Base-by-base conservation (phyloP, 805 yeast species). In the Schwanniomyces occidentalis region DNA sequence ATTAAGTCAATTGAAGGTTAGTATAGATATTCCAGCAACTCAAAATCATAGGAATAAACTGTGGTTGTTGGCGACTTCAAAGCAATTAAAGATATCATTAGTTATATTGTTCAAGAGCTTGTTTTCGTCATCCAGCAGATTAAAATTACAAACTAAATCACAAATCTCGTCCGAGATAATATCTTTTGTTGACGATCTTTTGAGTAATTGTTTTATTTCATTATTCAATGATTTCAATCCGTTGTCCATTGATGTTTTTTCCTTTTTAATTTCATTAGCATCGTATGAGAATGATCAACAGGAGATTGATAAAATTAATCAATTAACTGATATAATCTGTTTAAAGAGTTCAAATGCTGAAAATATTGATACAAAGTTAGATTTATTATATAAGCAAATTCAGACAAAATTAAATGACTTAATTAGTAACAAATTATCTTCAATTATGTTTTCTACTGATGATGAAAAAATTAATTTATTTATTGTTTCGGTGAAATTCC, bases 51-150 rank as follows among this genome's bases (percentile, higher is more conserved):
- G 64, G 29, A 47, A 52, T 3, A 34, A 38, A 12, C 44, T 60
- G n/a, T 68, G 73, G 73, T 43, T 67, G 6, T 41, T 37, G 12
- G 69, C 71, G 1, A 61, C 69, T 2, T 51, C 70, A 1, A 58
- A 56, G 30, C 68, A 65, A 42, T 52, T 67, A 29, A 64, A 65
- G 32, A 30, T 63, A 2, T 52, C 69, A 0, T 44, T 68, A 32
- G 44, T 52, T 13, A 44, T 56, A 1, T 50, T 65, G 13, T 61
- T 65, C 49, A 62, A 56, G 32, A 42, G 49, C 18, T 28, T 65
- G 3, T 33, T 30, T 4, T 44, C 54, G 1, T 42, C 43, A 10
- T 41, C 40, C 18, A 40, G 49, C 38, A 34, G 32, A 31, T 31
- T 37, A 16, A 56, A 57, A 34, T 27, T 63, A 3, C 51, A 44